phyloP scores from a whole-genome alignment of 1,139 yeast species.

The Debaryomyces nepalensis region DNA sequence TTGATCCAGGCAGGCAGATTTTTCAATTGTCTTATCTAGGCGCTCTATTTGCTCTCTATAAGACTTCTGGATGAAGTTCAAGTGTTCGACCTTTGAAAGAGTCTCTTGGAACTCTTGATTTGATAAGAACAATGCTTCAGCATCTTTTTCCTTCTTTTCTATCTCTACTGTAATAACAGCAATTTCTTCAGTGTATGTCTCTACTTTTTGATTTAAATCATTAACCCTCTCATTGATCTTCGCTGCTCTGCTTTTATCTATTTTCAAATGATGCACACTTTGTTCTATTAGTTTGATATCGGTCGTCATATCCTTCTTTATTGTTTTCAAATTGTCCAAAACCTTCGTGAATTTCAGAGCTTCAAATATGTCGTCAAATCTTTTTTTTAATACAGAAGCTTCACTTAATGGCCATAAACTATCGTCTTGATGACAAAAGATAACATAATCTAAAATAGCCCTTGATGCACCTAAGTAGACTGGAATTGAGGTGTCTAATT shows the following conservation, averaged over 20 bases:
- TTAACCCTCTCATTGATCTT: slow-evolving; percentile 56
- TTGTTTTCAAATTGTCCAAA: slow-evolving; percentile 72
- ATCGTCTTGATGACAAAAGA: slow-evolving; percentile 98
- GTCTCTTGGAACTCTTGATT: slow-evolving; percentile 84
- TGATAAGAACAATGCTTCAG: slow-evolving; percentile 68
- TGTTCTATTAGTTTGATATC: slow-evolving; percentile 80
- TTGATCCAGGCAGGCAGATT: slow-evolving; percentile 54
- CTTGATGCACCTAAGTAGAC: slow-evolving; percentile 83
- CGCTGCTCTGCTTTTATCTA: slow-evolving; percentile 75
- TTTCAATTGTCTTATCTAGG: slow-evolving; percentile 46
- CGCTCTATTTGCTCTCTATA: slow-evolving; percentile 55
- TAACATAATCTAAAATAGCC: slow-evolving; percentile 87
- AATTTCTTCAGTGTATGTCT: slow-evolving; percentile 53
- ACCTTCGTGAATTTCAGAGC: slow-evolving; percentile 94
- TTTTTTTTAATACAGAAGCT: slow-evolving; percentile 83
- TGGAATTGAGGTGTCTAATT: slow-evolving; percentile 83
- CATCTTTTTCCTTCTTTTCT: slow-evolving; percentile 56
- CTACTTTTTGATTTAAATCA: slow-evolving; percentile 49
- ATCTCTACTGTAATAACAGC: slow-evolving; percentile 54
- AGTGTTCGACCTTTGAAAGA: slow-evolving; percentile 64
- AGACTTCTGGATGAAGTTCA: slow-evolving; percentile 51
- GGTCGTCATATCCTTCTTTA: slow-evolving; percentile 75
- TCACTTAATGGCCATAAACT: slow-evolving; percentile 96
- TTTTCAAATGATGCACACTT: slow-evolving; percentile 72
- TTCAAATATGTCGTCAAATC: slow-evolving; percentile 96